phyloP scores from a whole-genome alignment of 202 grass and related monocot genomes.

The Digitaria exilis region DNA sequence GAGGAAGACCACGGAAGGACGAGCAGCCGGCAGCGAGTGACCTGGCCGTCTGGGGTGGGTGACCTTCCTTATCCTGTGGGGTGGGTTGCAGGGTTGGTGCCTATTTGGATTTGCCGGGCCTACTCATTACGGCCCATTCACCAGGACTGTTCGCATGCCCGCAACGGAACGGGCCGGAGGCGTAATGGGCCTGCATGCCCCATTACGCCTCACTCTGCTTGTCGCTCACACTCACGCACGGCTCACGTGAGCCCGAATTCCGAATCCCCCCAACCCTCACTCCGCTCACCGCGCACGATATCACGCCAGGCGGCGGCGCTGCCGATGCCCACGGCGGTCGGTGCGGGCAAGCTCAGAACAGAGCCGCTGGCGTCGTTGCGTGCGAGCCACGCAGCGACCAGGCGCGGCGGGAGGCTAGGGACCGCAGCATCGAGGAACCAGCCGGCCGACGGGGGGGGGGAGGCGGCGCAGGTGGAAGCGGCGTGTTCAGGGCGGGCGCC shows the following conservation, averaged over 20 bases:
- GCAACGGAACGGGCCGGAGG: background rate
- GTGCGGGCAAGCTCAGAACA: background rate
- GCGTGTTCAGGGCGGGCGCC: background rate
- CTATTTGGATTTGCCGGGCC: background rate
- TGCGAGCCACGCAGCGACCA: background rate
- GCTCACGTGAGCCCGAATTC: constrained; percentile 5
- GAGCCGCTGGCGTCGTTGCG: background rate
- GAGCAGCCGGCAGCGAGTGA: background rate
- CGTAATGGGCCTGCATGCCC: too few species aligned
- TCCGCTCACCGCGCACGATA: background rate
- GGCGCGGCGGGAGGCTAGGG: background rate
- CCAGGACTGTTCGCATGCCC: background rate
- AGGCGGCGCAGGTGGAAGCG: background rate
- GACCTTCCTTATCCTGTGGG: constrained; percentile 21
- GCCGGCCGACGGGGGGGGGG: background rate
- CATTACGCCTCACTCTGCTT: background rate
- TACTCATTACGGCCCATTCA: background rate
- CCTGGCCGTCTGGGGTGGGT: background rate
- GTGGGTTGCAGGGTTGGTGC: background rate
- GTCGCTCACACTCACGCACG: background rate
- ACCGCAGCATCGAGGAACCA: background rate
- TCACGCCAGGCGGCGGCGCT: constrained; percentile 25
- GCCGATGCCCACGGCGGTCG: constrained; percentile 2
- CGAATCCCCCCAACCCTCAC: background rate
- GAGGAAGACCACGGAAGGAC: background rate